These are phyloP conservation scores for Penicillium sp. DNA, from an alignment of 2,329 filamentous ascomycete species.

Conservation along the genomic window DNA sequence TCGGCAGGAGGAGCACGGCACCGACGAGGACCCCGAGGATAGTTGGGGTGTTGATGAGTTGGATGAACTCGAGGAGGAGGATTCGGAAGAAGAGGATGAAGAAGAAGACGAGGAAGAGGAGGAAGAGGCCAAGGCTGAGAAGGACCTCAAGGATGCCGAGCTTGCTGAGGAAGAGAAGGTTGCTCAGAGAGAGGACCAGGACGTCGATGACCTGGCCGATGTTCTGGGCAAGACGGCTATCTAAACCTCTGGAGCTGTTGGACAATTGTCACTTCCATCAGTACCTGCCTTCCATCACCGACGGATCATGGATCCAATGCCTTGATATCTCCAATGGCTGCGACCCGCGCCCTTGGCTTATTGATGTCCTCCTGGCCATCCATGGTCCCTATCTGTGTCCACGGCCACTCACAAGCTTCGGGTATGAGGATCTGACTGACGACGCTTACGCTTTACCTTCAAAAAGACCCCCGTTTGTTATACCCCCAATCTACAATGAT, in stretches of 20 bases:
- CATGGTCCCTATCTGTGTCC: not conserved
- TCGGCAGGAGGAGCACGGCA: conserved; percentile 68
- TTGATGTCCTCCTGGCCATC: not conserved
- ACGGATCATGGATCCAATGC: conserved; percentile 4
- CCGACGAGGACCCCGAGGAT: conserved; percentile 67
- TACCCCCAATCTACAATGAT: conserved; percentile 27
- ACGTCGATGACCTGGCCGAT: conserved; percentile 77
- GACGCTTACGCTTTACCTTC: conserved; percentile 17
- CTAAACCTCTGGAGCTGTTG: conserved; percentile 19
- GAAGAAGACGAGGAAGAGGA: conserved; percentile 69
- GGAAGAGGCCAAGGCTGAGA: conserved; percentile 55
- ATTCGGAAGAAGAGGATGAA: conserved; percentile 66
- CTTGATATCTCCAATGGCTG: not conserved
- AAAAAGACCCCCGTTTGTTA: conserved; percentile 19
- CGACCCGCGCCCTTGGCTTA: not conserved
- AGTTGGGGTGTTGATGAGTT: conserved; percentile 83
- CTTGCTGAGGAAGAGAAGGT: conserved; percentile 59
- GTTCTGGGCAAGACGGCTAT: conserved; percentile 67
- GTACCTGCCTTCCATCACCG: not conserved
- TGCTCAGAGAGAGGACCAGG: conserved; percentile 71
- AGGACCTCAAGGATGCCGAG: conserved; percentile 66
- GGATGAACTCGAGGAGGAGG: conserved; percentile 76
- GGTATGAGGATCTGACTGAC: conserved; percentile 18
- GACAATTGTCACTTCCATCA: conserved; percentile 2
- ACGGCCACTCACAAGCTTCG: not conserved